phyloP scores from a whole-genome alignment of 2,329 filamentous ascomycete genomes.

The Colletotrichum echinochloae region DNA sequence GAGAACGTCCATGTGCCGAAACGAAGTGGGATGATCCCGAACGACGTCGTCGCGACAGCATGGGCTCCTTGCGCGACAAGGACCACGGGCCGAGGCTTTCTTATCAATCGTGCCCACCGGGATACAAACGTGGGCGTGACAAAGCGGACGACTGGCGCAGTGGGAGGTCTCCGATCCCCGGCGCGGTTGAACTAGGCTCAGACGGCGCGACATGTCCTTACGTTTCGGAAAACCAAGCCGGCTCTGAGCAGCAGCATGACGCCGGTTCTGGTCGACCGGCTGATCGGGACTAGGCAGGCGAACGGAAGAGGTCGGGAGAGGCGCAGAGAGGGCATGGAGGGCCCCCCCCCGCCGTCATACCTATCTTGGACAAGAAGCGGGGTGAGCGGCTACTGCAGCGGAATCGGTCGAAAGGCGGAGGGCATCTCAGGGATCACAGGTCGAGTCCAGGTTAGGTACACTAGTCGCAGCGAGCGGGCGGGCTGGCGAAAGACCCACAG shows the following conservation, averaged over 20 bases:
- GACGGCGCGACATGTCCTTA: slow-evolving; percentile 27
- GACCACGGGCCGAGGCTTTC: slow-evolving; percentile 33
- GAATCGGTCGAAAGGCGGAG: slow-evolving; percentile 38
- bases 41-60: slow-evolving; percentile 23
- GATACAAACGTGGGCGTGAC: slow-evolving; percentile 39
- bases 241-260: slow-evolving; percentile 16
- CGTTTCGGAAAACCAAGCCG: slow-evolving; percentile 7
- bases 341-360: slow-evolving; percentile 35
- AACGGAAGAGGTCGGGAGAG: slow-evolving; percentile 38
- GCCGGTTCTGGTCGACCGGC: slow-evolving; percentile 24
- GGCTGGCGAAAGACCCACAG: slow-evolving; percentile 29
- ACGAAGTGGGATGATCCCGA: slow-evolving; percentile 38
- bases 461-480: slow-evolving; percentile 21
- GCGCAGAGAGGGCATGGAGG: slow-evolving; percentile 22
- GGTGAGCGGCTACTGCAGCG: slow-evolving; percentile 34
- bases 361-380: slow-evolving; percentile 39
- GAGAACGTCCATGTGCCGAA: slow-evolving; percentile 27
- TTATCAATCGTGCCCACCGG: slow-evolving; percentile 37
- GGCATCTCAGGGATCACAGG: slow-evolving; percentile 30
- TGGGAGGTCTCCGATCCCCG: slow-evolving; percentile 27
- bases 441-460: too few species aligned
- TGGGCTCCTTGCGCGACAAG: slow-evolving; percentile 29
- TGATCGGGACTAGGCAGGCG: slow-evolving; percentile 28
- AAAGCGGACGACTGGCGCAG: slow-evolving; percentile 29
- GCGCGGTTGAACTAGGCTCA: not conserved